Base-by-base conservation (phyloP, 1,284 basidiomycete genomes). In the Pisolithus thermaeus region DNA sequence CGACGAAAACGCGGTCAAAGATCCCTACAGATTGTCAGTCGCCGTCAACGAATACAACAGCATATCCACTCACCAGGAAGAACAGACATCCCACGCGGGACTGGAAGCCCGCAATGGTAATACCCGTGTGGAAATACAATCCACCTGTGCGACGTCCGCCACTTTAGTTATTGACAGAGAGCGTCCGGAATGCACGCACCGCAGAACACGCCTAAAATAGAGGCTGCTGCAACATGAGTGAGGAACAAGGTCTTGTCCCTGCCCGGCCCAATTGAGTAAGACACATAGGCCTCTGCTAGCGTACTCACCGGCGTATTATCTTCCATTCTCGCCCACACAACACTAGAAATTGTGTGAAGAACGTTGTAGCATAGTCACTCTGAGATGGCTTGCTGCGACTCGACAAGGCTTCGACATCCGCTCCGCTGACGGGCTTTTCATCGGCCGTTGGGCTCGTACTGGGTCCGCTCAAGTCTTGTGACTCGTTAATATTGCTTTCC, bases 81-180 rank as follows among this genome's bases (percentile, higher is more conserved):
- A 96, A 95, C 46, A 95, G 68, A 56, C 85, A 89, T 27, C 92
- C 92, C n/a, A 96, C 80, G 38, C 92, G 79, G 20, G 87, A 92
- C 67, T 96, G 93, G 77, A 96, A 96, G 0, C 93, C 92, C 22
- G 90, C 88, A 53, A 96, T 95, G 1, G 82, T 87, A 11, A 78
- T 69, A 43, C 78, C 80, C 0, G 90, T 92, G 35, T 92, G 67
- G 70, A 76, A 95, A 67, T 93, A 95, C 50, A 94, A 67, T 0
- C 92, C 92, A 49, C 92, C 91, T 76, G 64, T 41, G 54, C 3
- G 36, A 42, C 2, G 7, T 37, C 39, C 16, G 61, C 25, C 8
- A 27, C 42, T n/a, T 46, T 22, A 55, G 27, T 41, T 35, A 8
- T 46, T 20, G 28, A 59, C 43, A 9, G 6, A 25, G 25, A n/a